phyloP scores from a whole-genome alignment of 129 eudicot species.

The Calendula officinalis region DNA sequence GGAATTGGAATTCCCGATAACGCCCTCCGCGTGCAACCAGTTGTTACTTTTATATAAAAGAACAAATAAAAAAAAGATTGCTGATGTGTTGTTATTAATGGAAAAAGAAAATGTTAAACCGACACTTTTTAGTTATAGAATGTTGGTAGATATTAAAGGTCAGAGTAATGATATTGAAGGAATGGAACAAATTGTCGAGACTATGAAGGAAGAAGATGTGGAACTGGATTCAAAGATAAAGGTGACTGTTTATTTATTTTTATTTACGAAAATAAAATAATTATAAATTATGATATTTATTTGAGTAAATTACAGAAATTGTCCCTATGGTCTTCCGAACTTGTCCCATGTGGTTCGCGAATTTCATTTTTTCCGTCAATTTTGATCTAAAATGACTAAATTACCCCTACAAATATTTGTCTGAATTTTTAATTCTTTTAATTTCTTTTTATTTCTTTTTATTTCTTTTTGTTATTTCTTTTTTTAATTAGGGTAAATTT shows the following conservation, averaged over 20 bases:
- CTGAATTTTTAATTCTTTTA: no score
- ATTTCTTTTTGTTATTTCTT: no score
- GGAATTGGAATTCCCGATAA: constrained; percentile 40
- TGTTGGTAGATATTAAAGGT: constrained; percentile 71
- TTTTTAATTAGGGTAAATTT: no score
- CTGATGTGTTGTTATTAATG: constrained; percentile 70
- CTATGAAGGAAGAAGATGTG: constrained; percentile 72
- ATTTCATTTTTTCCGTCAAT: no score
- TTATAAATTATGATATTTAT: background rate
- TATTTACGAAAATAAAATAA: background rate
- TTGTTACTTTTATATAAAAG: constrained; percentile 67
- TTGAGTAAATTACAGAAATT: no score
- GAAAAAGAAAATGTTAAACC: constrained; percentile 70
- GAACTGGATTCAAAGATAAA: constrained; percentile 26
- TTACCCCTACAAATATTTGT: no score
- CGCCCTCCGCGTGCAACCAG: constrained; percentile 65
- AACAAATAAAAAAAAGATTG: constrained; percentile 59
- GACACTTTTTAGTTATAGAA: constrained; percentile 49
- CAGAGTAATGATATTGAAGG: constrained; percentile 59
- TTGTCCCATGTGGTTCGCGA: no score
- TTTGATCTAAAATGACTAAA: no score
- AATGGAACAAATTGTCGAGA: constrained; percentile 71
- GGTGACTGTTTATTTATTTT: constrained; percentile 2
- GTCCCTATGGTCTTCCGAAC: no score
- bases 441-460: no score